Conservation (phyloP, 1,284 basidiomycete species). For the Apiotrichum laibachii region DNA sequence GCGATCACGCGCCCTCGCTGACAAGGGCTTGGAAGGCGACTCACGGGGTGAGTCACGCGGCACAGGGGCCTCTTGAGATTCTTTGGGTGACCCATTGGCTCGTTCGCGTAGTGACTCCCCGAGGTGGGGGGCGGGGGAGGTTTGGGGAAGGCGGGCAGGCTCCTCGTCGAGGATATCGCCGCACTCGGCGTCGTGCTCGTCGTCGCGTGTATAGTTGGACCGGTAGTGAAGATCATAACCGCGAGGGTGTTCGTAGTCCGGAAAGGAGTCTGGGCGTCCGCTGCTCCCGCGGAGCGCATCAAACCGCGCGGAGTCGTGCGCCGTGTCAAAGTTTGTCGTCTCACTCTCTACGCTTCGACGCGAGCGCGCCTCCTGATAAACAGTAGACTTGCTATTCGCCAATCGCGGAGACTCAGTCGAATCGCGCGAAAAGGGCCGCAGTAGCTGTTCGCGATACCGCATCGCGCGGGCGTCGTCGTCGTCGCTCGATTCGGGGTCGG, state of each 20-base stretch:
- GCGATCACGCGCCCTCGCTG: no score
- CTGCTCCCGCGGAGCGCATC: background rate
- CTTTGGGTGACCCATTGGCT: background rate
- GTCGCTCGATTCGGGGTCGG: conserved; percentile 9
- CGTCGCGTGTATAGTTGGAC: background rate
- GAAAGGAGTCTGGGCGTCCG: no score
- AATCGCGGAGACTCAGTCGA: conserved; percentile 6
- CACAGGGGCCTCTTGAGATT: background rate
- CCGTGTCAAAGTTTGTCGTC: background rate
- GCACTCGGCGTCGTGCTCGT: background rate
- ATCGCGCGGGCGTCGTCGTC: conserved; percentile 22
- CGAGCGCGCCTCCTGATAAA: background rate
- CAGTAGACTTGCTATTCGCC: background rate
- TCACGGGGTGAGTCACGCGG: background rate
- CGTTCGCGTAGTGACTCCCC: background rate
- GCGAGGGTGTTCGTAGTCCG: no score
- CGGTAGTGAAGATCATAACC: background rate
- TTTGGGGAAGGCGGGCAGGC: background rate
- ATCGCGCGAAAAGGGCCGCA: conserved; percentile 24
- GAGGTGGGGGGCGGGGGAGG: background rate
- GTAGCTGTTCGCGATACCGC: conserved; percentile 28
- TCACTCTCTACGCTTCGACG: background rate
- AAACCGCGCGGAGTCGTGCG: conserved; percentile 1
- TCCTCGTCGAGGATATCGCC: background rate
- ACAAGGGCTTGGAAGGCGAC: background rate